These are phyloP conservation scores for Hypoxylon rickii DNA, from an alignment of 495 filamentous ascomycete genomes.

Conservation along the genomic window DNA sequence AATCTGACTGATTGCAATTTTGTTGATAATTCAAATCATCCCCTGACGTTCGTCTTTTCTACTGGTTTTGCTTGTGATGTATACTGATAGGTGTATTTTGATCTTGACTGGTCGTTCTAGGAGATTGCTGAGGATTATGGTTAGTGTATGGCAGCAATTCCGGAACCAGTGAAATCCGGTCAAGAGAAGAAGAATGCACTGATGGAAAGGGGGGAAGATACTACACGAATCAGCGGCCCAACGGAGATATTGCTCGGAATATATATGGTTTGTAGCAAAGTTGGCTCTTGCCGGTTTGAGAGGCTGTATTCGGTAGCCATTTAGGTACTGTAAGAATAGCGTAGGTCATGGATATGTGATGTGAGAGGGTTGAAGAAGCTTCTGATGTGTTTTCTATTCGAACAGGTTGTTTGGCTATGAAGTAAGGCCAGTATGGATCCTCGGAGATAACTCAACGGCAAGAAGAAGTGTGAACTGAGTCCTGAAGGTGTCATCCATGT, in stretches of 20 bases:
- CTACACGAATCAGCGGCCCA: not conserved
- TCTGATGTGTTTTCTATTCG: no score
- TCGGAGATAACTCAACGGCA: no score
- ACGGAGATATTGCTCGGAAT: constrained; percentile 2
- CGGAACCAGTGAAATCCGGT: not conserved
- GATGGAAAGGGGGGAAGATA: not conserved
- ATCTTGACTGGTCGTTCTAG: constrained; percentile 1
- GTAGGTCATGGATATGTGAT: constrained; percentile 7
- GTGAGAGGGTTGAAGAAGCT: no score
- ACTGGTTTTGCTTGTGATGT: not conserved
- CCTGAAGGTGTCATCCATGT: no score
- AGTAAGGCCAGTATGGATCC: no score
- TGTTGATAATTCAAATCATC: not conserved
- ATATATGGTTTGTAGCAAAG: not conserved
- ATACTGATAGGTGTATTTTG: constrained; percentile 6
- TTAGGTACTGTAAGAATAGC: constrained; percentile 11
- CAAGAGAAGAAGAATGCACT: not conserved
- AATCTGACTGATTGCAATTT: not conserved
- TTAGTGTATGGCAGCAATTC: not conserved
- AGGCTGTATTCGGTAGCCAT: constrained; percentile 2
- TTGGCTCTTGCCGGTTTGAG: constrained; percentile 20
- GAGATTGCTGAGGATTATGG: not conserved
- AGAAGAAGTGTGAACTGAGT: no score
- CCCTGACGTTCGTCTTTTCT: not conserved
- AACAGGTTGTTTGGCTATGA: no score